Evolutionary conservation across 2,329 filamentous ascomycete species (phyloP).

Genomic region (Stemphylium vesicarium): DNA sequence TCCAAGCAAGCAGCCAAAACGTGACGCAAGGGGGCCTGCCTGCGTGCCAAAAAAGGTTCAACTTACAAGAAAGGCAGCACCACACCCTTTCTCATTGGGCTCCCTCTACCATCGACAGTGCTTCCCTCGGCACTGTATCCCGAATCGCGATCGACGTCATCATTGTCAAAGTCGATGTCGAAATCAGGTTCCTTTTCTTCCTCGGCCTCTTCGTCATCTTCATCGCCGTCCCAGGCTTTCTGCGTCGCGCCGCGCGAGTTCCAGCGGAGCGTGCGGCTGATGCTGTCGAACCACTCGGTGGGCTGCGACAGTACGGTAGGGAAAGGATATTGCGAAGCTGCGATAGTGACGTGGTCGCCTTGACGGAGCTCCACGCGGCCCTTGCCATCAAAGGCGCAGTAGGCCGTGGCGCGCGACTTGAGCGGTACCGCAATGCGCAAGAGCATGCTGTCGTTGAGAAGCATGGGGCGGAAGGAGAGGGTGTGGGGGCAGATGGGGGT

Average conservation of each 20-base stretch:
- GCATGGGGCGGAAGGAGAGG: constrained; percentile 95
- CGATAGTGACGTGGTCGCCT: constrained; percentile 95
- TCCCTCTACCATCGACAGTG: constrained; percentile 41
- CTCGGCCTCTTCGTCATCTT: constrained; percentile 54
- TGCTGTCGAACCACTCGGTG: constrained; percentile 96
- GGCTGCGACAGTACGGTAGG: constrained; percentile 90
- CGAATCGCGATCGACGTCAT: constrained; percentile 53
- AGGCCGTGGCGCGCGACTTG: constrained; percentile 87
- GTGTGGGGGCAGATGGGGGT: constrained; percentile 98
- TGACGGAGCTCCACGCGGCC: constrained; percentile 90
- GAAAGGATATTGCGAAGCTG: constrained; percentile 95
- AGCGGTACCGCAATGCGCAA: constrained; percentile 86
- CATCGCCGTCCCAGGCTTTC: constrained; percentile 73
- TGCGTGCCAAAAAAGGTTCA: not conserved
- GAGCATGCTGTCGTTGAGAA: constrained; percentile 91
- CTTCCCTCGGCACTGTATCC: constrained; percentile 50
- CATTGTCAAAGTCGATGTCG: constrained; percentile 95
- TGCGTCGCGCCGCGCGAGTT: constrained; percentile 92
- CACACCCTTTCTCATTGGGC: constrained; percentile 46
- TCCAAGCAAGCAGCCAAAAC: constrained; percentile 2
- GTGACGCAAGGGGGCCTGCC: not conserved
- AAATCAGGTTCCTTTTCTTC: constrained; percentile 67
- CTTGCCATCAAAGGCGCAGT: constrained; percentile 97
- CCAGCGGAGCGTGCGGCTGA: constrained; percentile 90
- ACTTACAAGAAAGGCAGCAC: constrained; percentile 39